Percentiles rank a stretch among this genome's conserved stretches.
These are phyloP conservation scores for Triadica sebifera DNA, from an alignment of 345 rosid genomes.

Conservation along the genomic window DNA sequence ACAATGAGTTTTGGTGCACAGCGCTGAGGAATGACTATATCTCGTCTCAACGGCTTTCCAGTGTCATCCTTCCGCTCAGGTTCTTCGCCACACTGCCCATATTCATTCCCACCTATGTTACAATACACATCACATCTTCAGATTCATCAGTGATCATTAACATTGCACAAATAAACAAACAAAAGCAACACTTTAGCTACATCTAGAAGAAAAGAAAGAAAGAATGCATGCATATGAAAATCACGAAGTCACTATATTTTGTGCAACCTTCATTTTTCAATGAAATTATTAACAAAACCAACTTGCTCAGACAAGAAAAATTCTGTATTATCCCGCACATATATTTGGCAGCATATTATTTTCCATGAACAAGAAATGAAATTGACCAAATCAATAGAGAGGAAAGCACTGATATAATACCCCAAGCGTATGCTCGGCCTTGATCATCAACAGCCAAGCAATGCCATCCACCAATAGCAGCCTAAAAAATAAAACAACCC, in stretches of 20 bases:
- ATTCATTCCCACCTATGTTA: slow-evolving; percentile 88
- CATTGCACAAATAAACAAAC: neutral
- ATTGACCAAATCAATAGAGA: neutral
- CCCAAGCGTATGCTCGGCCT: slow-evolving; percentile 98
- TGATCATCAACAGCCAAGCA: slow-evolving; percentile 99
- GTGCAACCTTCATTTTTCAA: neutral
- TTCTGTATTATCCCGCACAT: neutral
- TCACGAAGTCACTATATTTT: neutral
- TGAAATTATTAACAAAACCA: neutral
- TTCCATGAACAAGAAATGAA: neutral
- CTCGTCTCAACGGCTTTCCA: slow-evolving; percentile 78
- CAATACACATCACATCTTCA: slow-evolving; percentile 8
- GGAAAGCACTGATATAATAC: slow-evolving; percentile 28
- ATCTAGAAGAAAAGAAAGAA: neutral
- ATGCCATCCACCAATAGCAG: slow-evolving; percentile 99
- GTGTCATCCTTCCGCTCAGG: slow-evolving; percentile 82
- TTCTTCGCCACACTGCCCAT: slow-evolving; percentile 99
- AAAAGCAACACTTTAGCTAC: neutral
- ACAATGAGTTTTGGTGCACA: slow-evolving; percentile 89
- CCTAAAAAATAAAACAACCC: slow-evolving; percentile 44
- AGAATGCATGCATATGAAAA: neutral
- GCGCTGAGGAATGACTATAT: slow-evolving; percentile 87
- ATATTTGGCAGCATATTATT: neutral
- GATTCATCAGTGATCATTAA: slow-evolving; percentile 1
- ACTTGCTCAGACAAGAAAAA: neutral